These are phyloP conservation scores for Inosperma sp. DNA, from an alignment of 768 basidiomycete species.

Conservation along the genomic window DNA sequence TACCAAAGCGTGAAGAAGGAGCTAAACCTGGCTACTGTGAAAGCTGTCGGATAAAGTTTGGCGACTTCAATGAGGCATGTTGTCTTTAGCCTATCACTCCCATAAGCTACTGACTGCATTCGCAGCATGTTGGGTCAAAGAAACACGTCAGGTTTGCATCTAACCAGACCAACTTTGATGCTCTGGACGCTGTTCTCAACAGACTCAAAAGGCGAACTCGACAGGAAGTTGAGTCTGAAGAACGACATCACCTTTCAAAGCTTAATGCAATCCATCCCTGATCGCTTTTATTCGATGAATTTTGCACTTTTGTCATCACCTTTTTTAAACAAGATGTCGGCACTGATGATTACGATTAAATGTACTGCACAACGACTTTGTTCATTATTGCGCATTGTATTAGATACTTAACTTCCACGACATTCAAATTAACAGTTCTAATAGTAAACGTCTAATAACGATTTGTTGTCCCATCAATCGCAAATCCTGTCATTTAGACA, in stretches of 20 bases:
- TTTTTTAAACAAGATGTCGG: too few relatives aligned
- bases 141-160: slow-evolving; percentile 81
- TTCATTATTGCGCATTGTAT: too few relatives aligned
- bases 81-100: slow-evolving; percentile 5
- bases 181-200: slow-evolving; percentile 70
- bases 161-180: slow-evolving; percentile 70
- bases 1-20: slow-evolving; percentile 78
- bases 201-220: slow-evolving; percentile 49
- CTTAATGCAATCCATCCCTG: too few relatives aligned
- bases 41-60: slow-evolving; percentile 87
- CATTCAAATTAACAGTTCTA: too few relatives aligned
- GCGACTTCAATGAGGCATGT: slow-evolving; percentile 77
- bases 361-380: too few relatives aligned
- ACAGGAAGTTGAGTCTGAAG: slow-evolving; percentile 28
- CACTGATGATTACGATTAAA: too few relatives aligned
- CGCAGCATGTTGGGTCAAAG: slow-evolving; percentile 65
- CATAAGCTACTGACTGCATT: slow-evolving; percentile 3
- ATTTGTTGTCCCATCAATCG: too few relatives aligned
- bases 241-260: slow-evolving; percentile 15
- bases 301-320: too few relatives aligned
- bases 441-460: too few relatives aligned
- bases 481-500: too few relatives aligned
- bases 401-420: too few relatives aligned
- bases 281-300: too few relatives aligned
- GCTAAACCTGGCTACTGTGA: slow-evolving; percentile 97